A percentile compares a stretch with the other conserved stretches of the same genome.
Conservation (phyloP, 306 rosid species). For the Urtica urens region DNA sequence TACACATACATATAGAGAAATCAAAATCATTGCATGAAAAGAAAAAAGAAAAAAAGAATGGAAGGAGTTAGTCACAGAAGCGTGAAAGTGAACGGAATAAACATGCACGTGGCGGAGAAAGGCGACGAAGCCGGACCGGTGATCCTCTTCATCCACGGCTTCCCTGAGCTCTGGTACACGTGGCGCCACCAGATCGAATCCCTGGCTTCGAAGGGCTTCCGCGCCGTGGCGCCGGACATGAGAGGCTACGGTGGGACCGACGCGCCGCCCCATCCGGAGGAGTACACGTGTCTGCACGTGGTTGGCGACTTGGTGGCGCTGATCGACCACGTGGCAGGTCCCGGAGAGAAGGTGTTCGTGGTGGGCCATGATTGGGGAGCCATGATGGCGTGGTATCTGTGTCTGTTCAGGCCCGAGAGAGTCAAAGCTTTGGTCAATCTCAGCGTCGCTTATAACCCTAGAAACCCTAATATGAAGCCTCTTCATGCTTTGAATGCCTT, state of each 20-base stretch:
- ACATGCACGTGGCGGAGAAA: conserved; percentile 64
- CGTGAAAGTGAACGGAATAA: conserved; percentile 52
- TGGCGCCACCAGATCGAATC: conserved; percentile 78
- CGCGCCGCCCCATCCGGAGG: conserved; percentile 15
- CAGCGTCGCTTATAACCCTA: conserved; percentile 43
- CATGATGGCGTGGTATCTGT: conserved; percentile 44
- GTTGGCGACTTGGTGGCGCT: conserved; percentile 61
- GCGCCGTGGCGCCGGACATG: conserved; percentile 64
- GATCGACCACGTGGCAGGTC: conserved; percentile 30
- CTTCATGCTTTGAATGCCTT: conserved; percentile 27
- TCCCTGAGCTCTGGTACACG: conserved; percentile 68
- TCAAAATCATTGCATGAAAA: not conserved
- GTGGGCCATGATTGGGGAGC: conserved; percentile 97
- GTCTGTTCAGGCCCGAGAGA: conserved; percentile 52
- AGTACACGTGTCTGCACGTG: conserved; percentile 45
- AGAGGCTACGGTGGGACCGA: conserved; percentile 71
- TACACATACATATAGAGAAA: not conserved
- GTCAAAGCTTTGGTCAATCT: conserved; percentile 49
- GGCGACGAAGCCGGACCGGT: conserved; percentile 52
- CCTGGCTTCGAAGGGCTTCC: conserved; percentile 54
- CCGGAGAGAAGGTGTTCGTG: conserved; percentile 55
- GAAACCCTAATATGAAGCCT: conserved; percentile 46
- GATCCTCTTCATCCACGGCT: conserved; percentile 74
- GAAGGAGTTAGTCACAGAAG: conserved; percentile 42
- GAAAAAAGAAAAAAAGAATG: conserved; percentile 8